A percentile compares a stretch with the other conserved stretches of the same genome.
These are phyloP conservation scores for Obelidium mucronatum DNA, from an alignment of 192 early-diverging fungal genomes.

Conservation along the genomic window DNA sequence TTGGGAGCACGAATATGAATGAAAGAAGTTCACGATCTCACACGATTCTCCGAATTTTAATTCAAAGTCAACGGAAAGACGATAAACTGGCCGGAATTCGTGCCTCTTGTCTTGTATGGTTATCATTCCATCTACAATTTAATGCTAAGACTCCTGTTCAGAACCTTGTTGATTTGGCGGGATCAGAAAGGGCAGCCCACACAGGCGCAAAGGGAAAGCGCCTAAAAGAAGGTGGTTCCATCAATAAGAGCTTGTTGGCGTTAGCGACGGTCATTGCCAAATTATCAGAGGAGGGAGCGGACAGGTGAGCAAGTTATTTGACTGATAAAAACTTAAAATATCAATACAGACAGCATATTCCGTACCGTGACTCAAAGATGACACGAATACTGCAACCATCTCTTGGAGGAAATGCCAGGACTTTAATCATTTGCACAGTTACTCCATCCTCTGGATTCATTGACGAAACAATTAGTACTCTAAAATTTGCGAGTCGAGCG, in stretches of 20 bases:
- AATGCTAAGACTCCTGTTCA: background rate
- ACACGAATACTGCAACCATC: slow-evolving; percentile 96
- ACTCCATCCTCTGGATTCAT: background rate
- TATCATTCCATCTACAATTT: background rate
- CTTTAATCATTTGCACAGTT: slow-evolving; percentile 92
- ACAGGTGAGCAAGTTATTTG: background rate
- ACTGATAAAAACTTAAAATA: too few species aligned
- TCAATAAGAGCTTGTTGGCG: slow-evolving; percentile 72
- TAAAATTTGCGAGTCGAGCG: slow-evolving; percentile 93
- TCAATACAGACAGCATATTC: slow-evolving; percentile 72
- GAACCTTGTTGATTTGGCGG: slow-evolving; percentile 97
- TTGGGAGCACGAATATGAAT: slow-evolving; percentile 94
- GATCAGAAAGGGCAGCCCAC: slow-evolving; percentile 87
- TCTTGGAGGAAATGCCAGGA: slow-evolving; percentile 87
- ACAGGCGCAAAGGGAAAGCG: slow-evolving; percentile 77
- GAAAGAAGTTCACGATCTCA: slow-evolving; percentile 91
- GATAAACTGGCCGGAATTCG: background rate
- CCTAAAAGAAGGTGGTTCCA: slow-evolving; percentile 92
- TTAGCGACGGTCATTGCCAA: slow-evolving; percentile 81
- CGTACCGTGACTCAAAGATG: slow-evolving; percentile 95
- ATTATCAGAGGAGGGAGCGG: slow-evolving; percentile 66
- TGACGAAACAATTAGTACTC: slow-evolving; percentile 89
- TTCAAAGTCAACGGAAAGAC: slow-evolving; percentile 14
- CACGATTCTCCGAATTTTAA: slow-evolving; percentile 92
- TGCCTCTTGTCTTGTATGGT: slow-evolving; percentile 15